Evolutionary conservation across 1,139 yeast species (phyloP), one percentile per base, ranked within the genome.

Genomic region (Taphrina deformans): DNA sequence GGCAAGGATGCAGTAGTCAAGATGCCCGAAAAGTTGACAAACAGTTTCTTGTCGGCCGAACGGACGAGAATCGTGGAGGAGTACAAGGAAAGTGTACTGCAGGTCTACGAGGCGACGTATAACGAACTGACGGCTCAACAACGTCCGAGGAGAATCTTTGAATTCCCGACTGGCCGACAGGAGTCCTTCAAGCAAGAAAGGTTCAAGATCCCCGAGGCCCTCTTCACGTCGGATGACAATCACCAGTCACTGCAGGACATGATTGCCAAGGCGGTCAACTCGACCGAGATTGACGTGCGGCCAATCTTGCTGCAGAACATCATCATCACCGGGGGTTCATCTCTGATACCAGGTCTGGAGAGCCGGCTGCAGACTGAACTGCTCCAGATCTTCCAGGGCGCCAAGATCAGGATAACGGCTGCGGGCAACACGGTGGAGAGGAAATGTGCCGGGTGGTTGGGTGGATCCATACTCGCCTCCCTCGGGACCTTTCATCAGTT

Each of bases 401-500:
- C 92, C 70, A 93, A 93, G 75, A 86, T 93, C 62, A 81, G 98
- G 73, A 82, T 93, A 55, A 89, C 91, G 72, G 89, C 97, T 0
- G 86, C 89, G 3, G 98, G 99, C 44, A 89, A 89, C 74, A 77
- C 88, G 1, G 82, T 82, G 60, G 99, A 93, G 76, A 83, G 98
- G 72, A 84, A 85, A 70, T 89, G 85, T 74, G 91, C 95, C 69
- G 82, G 95, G 6, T 93, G 99, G 98, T 84, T 93, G 65, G 99
- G 99, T 51, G 98, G 97, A 6, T 87, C 96, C 70, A 95, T 93
- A 46, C 79, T 93, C 67, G 87, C 97, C 2, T 88, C 96, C 65
- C 80, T 93, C 72, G 99, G 99, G 29, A 91, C 97, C 1, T 93
- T 93, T 80, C 99, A 93, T 75, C 99, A 93, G 76, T 66, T 73